Evolutionary conservation across 257 asterid genomes (phyloP), one percentile per base, ranked within the genome.

Genomic region (Apocynum venetum): DNA sequence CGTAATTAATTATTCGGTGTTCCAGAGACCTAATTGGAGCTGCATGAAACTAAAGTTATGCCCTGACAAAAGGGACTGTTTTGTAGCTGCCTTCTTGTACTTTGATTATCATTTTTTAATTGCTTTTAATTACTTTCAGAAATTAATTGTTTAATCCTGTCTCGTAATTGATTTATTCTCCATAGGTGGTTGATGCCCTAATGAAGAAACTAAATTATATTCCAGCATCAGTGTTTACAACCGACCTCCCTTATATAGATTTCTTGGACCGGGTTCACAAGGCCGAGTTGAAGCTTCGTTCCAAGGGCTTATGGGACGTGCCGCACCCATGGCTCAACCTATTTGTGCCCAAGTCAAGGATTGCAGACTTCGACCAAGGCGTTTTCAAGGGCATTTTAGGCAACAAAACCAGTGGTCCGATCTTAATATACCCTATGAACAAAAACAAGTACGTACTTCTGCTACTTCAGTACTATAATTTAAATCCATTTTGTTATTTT

Each of bases 251-350:
- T 0, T 92, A 90, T 67, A 86, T 88, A 43, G 93, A 91, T 74
- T 92, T 92, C 78, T 73, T 92, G 77, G 94, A 90, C 89, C 91
- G 97, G 85, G 97, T 92, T 84, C 95, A 90, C 89, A 91, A 89
- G 83, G 95, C 95, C 44, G 97, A 92, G 89, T 47, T 87, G 83
- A 91, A 87, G 55, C 89, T 89, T 17, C 86, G 92, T 77, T 80
- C 93, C 80, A 90, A 90, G 86, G 89, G 90, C 15, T 82, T 92
- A 19, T 92, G 97, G 97, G 96, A 90, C 52, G 97, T 92, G 61
- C 97, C 96, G 38, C 97, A 92, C 78, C 97, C 97, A n/a, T 92
- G 96, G 97, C 86, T 92, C 5, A 92, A 92, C 78, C 78, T 92
- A 1, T 91, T 92, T 67, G 91, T 92, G 3, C 97, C 97, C 2